These are phyloP conservation scores for Solanum pinnatisectum DNA, from an alignment of 257 asterid genomes.

Conservation along the genomic window DNA sequence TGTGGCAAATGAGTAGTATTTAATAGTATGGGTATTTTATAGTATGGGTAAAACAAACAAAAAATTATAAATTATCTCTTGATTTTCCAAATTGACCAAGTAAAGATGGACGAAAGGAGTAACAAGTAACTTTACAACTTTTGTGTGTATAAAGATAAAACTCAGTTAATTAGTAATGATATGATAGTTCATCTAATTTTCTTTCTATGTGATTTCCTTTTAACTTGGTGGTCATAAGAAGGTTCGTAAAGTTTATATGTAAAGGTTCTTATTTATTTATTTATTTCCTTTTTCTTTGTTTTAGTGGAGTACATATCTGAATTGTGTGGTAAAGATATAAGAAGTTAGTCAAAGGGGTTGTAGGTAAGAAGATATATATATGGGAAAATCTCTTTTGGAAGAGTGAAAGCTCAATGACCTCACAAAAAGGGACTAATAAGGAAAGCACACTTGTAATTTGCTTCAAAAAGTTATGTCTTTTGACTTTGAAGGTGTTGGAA, in stretches of 20 bases:
- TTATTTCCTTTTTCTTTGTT: not conserved
- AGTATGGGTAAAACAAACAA: too few relatives aligned
- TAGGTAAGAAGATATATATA: not conserved
- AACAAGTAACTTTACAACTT: not conserved
- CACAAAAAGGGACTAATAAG: not conserved
- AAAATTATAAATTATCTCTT: not conserved
- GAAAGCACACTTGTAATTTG: not conserved
- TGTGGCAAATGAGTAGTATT: too few relatives aligned
- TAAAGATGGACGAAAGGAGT: not conserved
- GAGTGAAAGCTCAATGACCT: not conserved
- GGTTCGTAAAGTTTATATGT: not conserved
- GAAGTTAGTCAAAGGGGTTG: not conserved
- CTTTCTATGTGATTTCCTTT: not conserved
- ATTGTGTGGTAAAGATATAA: not conserved
- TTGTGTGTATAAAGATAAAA: too few relatives aligned
- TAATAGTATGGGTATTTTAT: too few relatives aligned
- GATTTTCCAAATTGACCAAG: not conserved
- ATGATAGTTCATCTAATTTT: not conserved
- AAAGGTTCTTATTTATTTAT: not conserved
- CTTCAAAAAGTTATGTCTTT: not conserved
- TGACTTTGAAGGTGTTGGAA: constrained; percentile 1
- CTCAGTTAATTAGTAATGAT: not conserved
- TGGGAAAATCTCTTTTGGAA: not conserved
- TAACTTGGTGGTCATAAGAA: not conserved
- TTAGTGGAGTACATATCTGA: not conserved